phyloP scores from a whole-genome alignment of 2,329 filamentous ascomycete genomes.

The Aspergillus tubingensis region DNA sequence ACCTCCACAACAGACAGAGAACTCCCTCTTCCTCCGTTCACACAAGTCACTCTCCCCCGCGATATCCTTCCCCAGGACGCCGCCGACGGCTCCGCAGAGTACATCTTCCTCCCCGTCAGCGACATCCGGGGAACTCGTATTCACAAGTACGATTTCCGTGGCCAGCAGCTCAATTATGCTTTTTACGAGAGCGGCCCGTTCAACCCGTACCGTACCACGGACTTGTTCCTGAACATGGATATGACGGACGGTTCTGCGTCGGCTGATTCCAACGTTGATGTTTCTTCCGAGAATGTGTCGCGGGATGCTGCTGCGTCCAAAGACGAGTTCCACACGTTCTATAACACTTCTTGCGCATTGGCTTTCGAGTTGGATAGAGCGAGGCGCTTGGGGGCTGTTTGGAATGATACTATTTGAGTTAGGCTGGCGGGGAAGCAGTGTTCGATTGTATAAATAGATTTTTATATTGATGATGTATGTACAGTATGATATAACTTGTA shows the following conservation, averaged over 20 bases:
- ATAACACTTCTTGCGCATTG: conserved; percentile 31
- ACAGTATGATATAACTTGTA: not conserved
- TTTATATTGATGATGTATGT: conserved; percentile 6
- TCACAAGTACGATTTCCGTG: conserved; percentile 36
- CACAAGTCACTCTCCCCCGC: conserved; percentile 33
- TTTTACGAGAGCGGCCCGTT: conserved; percentile 38
- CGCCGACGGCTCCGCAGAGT: conserved; percentile 28
- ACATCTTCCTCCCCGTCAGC: conserved; percentile 37
- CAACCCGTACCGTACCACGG: conserved; percentile 29
- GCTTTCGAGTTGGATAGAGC: conserved; percentile 38
- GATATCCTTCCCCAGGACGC: conserved; percentile 19
- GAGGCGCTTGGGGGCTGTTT: conserved; percentile 2
- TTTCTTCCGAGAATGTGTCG: conserved; percentile 6
- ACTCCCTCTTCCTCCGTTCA: conserved; percentile 33
- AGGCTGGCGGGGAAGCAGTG: too few species aligned
- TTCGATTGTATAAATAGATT: conserved; percentile 9
- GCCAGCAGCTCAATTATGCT: conserved; percentile 34
- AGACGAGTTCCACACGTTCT: not conserved
- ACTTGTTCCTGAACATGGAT: conserved; percentile 36
- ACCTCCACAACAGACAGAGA: conserved; percentile 11
- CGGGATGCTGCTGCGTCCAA: conserved; percentile 15
- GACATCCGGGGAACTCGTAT: conserved; percentile 31
- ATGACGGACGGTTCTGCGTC: conserved; percentile 13
- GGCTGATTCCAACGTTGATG: not conserved
- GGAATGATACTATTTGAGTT: not conserved